Evolutionary conservation across 1,284 basidiomycete species (phyloP).

Genomic region (Malassezia caprae): DNA sequence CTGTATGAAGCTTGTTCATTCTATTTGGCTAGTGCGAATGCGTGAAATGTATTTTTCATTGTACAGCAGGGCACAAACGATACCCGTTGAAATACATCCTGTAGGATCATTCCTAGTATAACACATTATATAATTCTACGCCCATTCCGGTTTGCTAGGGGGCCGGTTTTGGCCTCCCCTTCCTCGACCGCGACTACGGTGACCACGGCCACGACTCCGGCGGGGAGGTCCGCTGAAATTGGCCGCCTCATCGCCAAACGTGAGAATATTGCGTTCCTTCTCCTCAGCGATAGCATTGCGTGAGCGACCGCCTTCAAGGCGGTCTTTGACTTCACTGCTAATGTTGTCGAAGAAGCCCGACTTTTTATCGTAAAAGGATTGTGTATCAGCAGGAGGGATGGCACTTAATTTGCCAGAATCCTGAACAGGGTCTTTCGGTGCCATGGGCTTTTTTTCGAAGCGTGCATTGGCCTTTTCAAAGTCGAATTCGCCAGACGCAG

Average conservation of each 20-base stretch:
- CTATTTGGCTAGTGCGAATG: neutral
- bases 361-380: conserved; percentile 42
- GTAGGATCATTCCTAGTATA: neutral
- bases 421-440: neutral
- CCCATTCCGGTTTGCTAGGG: conserved; percentile 10
- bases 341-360: conserved; percentile 46
- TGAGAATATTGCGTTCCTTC: conserved; percentile 39
- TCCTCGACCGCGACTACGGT: conserved; percentile 8
- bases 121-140: neutral
- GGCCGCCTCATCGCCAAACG: conserved; percentile 39
- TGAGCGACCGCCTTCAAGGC: conserved; percentile 24
- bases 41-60: neutral
- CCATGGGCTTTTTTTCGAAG: conserved; percentile 26
- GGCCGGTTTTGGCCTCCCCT: neutral
- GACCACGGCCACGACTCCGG: conserved; percentile 2
- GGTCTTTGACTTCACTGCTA: conserved; percentile 39
- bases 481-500: conserved; percentile 39
- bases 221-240: neutral
- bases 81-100: neutral
- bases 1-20: neutral
- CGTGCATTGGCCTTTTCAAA: conserved; percentile 45
- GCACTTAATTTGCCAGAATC: conserved; percentile 25
- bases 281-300: conserved; percentile 23
- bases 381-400: conserved; percentile 28
- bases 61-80: neutral